These are phyloP conservation scores for Microdochium nivale DNA, from an alignment of 2,329 filamentous ascomycete genomes.

Conservation along the genomic window DNA sequence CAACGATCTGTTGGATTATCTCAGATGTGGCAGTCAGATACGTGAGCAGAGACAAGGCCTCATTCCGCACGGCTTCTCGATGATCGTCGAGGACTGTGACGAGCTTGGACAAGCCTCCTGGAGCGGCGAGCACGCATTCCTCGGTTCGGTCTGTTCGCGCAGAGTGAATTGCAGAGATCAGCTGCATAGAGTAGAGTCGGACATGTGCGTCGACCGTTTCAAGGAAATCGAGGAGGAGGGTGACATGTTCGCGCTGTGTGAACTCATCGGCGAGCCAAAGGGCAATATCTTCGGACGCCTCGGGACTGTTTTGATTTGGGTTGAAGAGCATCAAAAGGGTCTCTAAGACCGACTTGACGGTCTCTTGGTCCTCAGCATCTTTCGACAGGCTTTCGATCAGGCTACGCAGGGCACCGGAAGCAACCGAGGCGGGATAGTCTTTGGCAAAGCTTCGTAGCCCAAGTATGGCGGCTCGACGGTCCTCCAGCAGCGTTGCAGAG, in stretches of 20 bases:
- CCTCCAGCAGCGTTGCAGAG: slow-evolving; percentile 87
- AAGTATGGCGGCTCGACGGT: slow-evolving; percentile 85
- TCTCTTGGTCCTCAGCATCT: slow-evolving; percentile 92
- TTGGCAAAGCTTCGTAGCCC: slow-evolving; percentile 94
- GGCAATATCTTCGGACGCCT: slow-evolving; percentile 92
- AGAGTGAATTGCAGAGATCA: slow-evolving; percentile 76
- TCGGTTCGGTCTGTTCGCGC: slow-evolving; percentile 87
- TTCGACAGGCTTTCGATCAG: slow-evolving; percentile 78
- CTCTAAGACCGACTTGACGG: slow-evolving; percentile 89
- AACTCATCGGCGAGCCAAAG: slow-evolving; percentile 97
- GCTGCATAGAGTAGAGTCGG: slow-evolving; percentile 80
- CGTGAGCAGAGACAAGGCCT: slow-evolving; percentile 78
- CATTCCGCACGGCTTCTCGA: slow-evolving; percentile 80
- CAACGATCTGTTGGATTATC: slow-evolving; percentile 90
- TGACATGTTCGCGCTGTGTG: slow-evolving; percentile 93
- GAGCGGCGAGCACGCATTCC: slow-evolving; percentile 86
- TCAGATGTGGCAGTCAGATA: slow-evolving; percentile 78
- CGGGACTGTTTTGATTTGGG: slow-evolving; percentile 63
- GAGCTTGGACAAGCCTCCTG: slow-evolving; percentile 77
- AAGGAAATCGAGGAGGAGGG: slow-evolving; percentile 78
- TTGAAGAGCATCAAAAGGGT: slow-evolving; percentile 89
- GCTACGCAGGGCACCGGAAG: slow-evolving; percentile 82
- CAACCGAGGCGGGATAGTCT: slow-evolving; percentile 90
- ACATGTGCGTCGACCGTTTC: slow-evolving; percentile 85
- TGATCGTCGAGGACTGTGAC: slow-evolving; percentile 78